Evolutionary conservation across 78 protist species (phyloP), one percentile per base, ranked within the genome.

Genomic region (Protostelium mycophagum): DNA sequence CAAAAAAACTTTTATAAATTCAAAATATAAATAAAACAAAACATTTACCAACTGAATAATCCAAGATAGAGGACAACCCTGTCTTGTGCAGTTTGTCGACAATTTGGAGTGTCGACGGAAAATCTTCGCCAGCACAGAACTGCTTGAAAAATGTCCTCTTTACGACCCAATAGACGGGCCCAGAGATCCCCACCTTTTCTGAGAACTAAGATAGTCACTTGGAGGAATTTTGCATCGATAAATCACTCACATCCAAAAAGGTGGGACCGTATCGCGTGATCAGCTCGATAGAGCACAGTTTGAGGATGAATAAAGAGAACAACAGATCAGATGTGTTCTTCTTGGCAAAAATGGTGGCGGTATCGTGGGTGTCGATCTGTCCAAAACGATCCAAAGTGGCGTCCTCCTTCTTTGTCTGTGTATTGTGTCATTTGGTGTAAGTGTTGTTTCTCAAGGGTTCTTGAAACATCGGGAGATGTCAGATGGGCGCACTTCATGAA

Each of bases 91-190:
- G 84, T 37, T 34, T 37, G 0, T 93, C 38, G 35, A 88, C 36
- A n/a, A 87, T 84, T 34, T 28, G 37, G 23, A 34, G 63, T 1
- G 95, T 90, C 28, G 88, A 91, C 37, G 85, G 90, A 37, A 93
- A 85, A 23, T 89, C 87, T 35, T 93, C 95, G 28, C 95, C 95
- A 28, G 95, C 95, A 85, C 95, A 93, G 86, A 93, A 93, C 29
- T 93, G 95, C 89, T 93, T 93, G 37, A 90, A 93, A 85, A 93
- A 93, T 38, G 91, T 84, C 38, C 87, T 35, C 87, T 84, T 91
- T 36, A 91, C 88, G n/a, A 91, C 36, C 29, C 35, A 91, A 38
- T 88, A 38, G 86, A 91, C 28, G 85, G 90, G 90, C 87, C 9
- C 31, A 36, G 91, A 84, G 38, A 91, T 34, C 84, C 94, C 89